Evolutionary conservation across 73 alveolate genomes (phyloP), one percentile per base, ranked within the genome.

Genomic region (Paramecium biaurelia): DNA sequence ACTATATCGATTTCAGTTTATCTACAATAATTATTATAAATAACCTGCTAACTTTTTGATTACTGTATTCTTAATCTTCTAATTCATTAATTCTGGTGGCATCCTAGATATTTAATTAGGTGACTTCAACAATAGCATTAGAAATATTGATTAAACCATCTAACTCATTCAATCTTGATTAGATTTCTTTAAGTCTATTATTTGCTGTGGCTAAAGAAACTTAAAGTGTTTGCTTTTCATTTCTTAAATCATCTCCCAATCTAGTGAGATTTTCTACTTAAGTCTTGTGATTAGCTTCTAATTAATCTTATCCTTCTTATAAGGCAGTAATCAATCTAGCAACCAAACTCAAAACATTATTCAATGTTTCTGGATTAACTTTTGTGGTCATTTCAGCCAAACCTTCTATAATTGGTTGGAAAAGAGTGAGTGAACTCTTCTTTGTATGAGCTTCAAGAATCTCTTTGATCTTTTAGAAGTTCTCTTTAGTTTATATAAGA

Each of bases 341-440:
- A 47, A 79, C 56, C 15, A 79, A 79, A 42, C 90, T 79, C 34
- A 79, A 24, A 26, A 79, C 90, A 47, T 79, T 79, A 47, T 79
- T 79, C 43, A 79, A 47, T 11, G 90, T 79, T 79, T 79, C 90
- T 43, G 90, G 90, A 21, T 79, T 79, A 0, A 79, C 90, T 79
- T 79, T 79, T 3, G 76, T 79, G 8, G 76, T 79, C 90, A 79
- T 79, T 79, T 79, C 90, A 43, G 90, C 90, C n/a, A 79, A 41
- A 42, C 90, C 90, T 79, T 79, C 90, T 0, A 79, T 79, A 4
- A 79, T 79, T 12, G 90, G 90, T 79, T 79, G 15, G 76, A 79
- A 79, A 8, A 79, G 74, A 18, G 90, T 79, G 4, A 79, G 37
- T 38, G 90, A 79, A 43, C 76, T 43, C 45, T 79, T 79, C 57